Evolutionary conservation across 371 early-diverging fungal species (phyloP).

Genomic region (Vairimorpha necatrix): DNA sequence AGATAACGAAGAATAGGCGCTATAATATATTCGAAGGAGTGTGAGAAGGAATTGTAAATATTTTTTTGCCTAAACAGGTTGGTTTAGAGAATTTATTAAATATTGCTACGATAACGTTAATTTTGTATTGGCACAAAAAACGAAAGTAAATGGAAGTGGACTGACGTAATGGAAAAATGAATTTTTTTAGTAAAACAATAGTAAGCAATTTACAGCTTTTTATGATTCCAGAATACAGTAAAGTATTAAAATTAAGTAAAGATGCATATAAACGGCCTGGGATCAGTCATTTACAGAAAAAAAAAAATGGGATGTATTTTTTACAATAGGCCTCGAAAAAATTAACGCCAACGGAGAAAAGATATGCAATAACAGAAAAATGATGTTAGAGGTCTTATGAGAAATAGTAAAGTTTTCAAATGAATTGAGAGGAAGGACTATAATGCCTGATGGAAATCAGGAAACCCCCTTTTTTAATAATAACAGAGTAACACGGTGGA

Average conservation of each 20-base stretch:
- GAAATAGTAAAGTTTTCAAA: constrained; percentile 32
- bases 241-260: neutral
- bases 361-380: constrained; percentile 44
- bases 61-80: constrained; percentile 12
- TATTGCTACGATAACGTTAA: neutral
- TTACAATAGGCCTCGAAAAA: constrained; percentile 15
- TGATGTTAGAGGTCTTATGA: constrained; percentile 26
- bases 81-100: neutral
- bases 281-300: neutral
- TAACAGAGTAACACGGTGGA: neutral
- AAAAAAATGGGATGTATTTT: neutral
- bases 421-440: neutral
- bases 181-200: neutral
- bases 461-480: constrained; percentile 24
- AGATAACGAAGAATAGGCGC: neutral
- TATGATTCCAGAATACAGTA: neutral
- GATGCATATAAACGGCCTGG: neutral
- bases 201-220: neutral
- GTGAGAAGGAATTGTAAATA: neutral
- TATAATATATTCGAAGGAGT: neutral
- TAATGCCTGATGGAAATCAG: neutral
- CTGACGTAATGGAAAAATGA: neutral
- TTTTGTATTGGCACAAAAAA: neutral
- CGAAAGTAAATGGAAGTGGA: neutral
- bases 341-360: constrained; percentile 35